Evolutionary conservation across 345 rosid genomes (phyloP).

Genomic region (Pistacia vera): DNA sequence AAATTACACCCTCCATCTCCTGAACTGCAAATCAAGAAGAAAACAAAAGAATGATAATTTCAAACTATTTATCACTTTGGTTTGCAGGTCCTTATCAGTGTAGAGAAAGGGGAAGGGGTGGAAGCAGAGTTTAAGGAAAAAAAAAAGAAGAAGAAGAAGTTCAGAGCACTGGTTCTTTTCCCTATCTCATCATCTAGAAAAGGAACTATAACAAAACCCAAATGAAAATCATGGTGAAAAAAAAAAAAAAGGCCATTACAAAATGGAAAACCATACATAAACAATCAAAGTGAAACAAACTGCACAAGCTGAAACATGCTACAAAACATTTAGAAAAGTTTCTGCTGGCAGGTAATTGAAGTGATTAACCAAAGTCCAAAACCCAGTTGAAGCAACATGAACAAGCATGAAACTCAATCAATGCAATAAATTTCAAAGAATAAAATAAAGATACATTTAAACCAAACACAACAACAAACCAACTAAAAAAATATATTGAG

Average conservation of each 20-base stretch:
- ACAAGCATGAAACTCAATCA: not conserved
- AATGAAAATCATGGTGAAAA: not conserved
- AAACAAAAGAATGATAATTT: not conserved
- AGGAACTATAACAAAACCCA: not conserved
- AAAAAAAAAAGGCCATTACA: not conserved
- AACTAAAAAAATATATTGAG: not conserved
- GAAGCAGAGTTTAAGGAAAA: too few species aligned
- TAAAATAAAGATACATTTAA: not conserved
- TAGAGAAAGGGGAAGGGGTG: too few species aligned
- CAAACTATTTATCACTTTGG: not conserved
- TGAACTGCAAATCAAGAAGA: not conserved
- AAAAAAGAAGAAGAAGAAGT: not conserved
- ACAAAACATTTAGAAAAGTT: not conserved
- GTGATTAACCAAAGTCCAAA: not conserved
- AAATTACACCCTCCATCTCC: too few species aligned
- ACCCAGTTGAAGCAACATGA: constrained; percentile 2
- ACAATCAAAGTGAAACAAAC: not conserved
- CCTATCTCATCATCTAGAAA: not conserved
- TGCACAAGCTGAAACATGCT: not conserved
- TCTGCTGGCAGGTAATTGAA: not conserved
- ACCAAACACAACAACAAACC: not conserved
- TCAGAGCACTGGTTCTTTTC: not conserved
- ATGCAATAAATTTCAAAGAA: not conserved
- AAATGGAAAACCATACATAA: not conserved
- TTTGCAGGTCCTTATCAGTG: not conserved